Conservation (phyloP, 495 filamentous ascomycete species). For the Lepidopterella palustris region DNA sequence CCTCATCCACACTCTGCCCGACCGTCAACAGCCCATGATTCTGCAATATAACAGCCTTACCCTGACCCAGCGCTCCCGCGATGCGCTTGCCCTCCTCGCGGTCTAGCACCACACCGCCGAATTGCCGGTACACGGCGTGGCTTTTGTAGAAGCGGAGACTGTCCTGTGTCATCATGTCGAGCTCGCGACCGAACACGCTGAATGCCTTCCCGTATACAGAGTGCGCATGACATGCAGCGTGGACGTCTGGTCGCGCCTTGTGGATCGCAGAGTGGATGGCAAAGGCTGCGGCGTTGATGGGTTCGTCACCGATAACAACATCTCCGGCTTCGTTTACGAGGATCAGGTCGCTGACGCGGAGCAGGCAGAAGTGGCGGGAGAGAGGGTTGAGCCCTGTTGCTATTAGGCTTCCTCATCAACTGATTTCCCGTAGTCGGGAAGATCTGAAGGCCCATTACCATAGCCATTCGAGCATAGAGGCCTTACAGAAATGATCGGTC, state of each 20-base stretch:
- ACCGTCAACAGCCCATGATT: constrained; percentile 64
- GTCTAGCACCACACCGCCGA: constrained; percentile 53
- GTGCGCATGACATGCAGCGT: constrained; percentile 52
- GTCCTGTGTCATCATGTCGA: constrained; percentile 65
- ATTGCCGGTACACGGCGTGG: constrained; percentile 47
- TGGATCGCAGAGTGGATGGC: constrained; percentile 58
- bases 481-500: constrained; percentile 44
- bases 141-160: constrained; percentile 57
- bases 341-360: constrained; percentile 49
- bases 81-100: constrained; percentile 56
- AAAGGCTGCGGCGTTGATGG: constrained; percentile 63
- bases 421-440: neutral
- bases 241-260: constrained; percentile 46
- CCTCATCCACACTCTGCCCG: constrained; percentile 58
- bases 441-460: neutral
- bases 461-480: neutral
- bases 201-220: constrained; percentile 48
- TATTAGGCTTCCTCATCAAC: neutral
- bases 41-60: constrained; percentile 60
- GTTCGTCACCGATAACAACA: constrained; percentile 45
- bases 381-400: constrained; percentile 45
- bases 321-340: constrained; percentile 48
- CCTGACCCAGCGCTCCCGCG: constrained; percentile 50
- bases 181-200: constrained; percentile 45
- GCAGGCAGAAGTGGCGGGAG: constrained; percentile 52